Base-by-base conservation (phyloP, 352 stramenopile species). In the Globisporangium parvum region DNA sequence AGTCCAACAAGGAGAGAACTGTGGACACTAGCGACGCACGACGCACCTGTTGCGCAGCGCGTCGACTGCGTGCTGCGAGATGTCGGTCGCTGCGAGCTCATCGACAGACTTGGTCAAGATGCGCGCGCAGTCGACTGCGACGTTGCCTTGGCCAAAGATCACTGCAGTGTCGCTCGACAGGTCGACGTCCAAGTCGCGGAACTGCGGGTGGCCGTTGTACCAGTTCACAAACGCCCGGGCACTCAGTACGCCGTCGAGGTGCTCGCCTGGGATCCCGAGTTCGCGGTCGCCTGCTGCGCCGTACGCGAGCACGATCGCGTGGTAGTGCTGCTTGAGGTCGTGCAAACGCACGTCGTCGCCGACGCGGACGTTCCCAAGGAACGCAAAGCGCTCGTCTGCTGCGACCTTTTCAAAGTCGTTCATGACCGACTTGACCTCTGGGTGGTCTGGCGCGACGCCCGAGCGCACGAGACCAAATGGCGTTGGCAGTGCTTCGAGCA, bases 151-250 rank as follows among this genome's bases (percentile, higher is more conserved):
- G 6, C 96, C 96, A 63, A 99, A 81, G 21, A 99, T 88, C n/a
- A 98, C 96, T 2, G 95, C 93, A 18, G 80, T 85, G 59, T 93
- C 71, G 1, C 55, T 50, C 14, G 67, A 63, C 9, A 93, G 55
- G 55, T 91, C 69, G 28, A 86, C 52, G 17, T 81, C 68, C 35
- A 98, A 59, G 53, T 97, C 75, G 45, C 85, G 75, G 73, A 96
- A 98, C 8, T 96, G 80, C 9, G 95, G 95, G 78, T 99, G 96
- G 41, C 93, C 96, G 65, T 99, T 99, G 82, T 99, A 99, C 96
- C 96, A 99, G 69, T 97, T 96, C 14, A 99, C 96, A 68, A 99
- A 99, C 57, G 91, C 78, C 21, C 96, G 74, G 5, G 96, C 91
- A 31, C 76, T 88, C 50, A 97, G 59, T 17, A 98, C 88, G 26